Conservation (phyloP, 163 green algal species). For the Coccomyxa subellipsoidea region DNA sequence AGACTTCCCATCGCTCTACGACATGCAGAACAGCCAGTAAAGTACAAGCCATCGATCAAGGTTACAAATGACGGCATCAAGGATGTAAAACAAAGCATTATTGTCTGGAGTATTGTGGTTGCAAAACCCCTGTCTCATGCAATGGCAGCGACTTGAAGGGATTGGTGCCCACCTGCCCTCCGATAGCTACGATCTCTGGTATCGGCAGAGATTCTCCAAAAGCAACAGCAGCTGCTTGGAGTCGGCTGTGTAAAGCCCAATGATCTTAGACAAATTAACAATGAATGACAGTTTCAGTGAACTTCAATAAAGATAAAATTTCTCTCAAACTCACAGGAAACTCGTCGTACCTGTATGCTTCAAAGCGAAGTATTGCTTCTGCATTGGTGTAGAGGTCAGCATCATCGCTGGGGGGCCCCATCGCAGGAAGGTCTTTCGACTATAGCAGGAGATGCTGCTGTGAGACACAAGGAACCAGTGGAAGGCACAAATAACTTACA, state of each 20-base stretch:
- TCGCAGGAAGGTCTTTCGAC: not conserved
- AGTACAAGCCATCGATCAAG: too few relatives aligned
- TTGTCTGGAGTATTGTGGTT: too few relatives aligned
- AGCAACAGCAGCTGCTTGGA: constrained; percentile 74
- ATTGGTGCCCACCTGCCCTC: constrained; percentile 58
- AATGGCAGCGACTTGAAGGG: too few relatives aligned
- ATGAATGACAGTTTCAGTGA: too few relatives aligned
- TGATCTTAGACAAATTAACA: not conserved
- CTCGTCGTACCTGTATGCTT: constrained; percentile 62
- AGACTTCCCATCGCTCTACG: constrained; percentile 67
- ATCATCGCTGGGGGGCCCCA: not conserved
- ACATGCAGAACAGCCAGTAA: not conserved
- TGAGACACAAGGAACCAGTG: too few relatives aligned
- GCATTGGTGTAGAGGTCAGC: constrained; percentile 66
- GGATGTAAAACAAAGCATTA: too few relatives aligned
- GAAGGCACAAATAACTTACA: too few relatives aligned
- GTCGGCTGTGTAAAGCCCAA: constrained; percentile 41
- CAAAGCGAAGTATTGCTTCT: constrained; percentile 69
- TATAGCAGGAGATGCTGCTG: too few relatives aligned
- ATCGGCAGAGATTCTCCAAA: constrained; percentile 86
- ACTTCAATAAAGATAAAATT: too few relatives aligned
- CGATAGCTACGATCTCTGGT: constrained; percentile 93
- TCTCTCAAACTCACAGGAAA: not conserved
- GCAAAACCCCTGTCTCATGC: too few relatives aligned
- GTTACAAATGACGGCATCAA: not conserved